These are phyloP conservation scores for Peterozyma xylosa DNA, from an alignment of 805 yeast species.

Conservation along the genomic window DNA sequence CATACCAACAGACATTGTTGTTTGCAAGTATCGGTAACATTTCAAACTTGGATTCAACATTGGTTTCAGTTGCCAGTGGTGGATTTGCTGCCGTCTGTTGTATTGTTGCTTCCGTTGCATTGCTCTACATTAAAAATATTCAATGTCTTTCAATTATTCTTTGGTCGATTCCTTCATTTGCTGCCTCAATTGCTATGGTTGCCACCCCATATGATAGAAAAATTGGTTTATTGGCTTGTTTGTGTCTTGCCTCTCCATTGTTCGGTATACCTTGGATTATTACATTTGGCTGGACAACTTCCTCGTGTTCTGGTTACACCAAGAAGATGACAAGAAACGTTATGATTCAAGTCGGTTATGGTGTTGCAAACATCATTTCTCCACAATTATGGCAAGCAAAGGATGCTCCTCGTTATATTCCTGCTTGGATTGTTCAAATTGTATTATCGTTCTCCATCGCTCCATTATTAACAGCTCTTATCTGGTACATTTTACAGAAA, in stretches of 20 bases:
- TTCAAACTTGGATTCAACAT: slow-evolving; percentile 35
- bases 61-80: slow-evolving; percentile 47
- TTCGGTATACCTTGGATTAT: slow-evolving; percentile 27
- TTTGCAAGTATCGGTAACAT: slow-evolving; percentile 32
- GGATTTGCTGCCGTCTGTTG: slow-evolving; percentile 38
- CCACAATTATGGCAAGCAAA: slow-evolving; percentile 46
- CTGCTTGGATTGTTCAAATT: slow-evolving; percentile 50
- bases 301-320: slow-evolving; percentile 39
- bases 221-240: slow-evolving; percentile 37
- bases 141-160: slow-evolving; percentile 29
- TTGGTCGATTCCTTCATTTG: slow-evolving; percentile 33
- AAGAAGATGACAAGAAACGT: slow-evolving; percentile 40
- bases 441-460: slow-evolving; percentile 41
- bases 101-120: slow-evolving; percentile 26
- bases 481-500: slow-evolving; percentile 33
- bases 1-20: slow-evolving; percentile 44
- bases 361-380: slow-evolving; percentile 42
- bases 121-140: slow-evolving; percentile 25
- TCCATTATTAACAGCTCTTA: slow-evolving; percentile 33
- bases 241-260: slow-evolving; percentile 38
- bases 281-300: slow-evolving; percentile 21
- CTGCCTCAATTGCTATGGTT: slow-evolving; percentile 37
- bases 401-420: slow-evolving; percentile 36
- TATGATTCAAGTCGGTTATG: slow-evolving; percentile 32
- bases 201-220: slow-evolving; percentile 36